Conservation (phyloP, 257 asterid species). For the Linaria vulgaris region DNA sequence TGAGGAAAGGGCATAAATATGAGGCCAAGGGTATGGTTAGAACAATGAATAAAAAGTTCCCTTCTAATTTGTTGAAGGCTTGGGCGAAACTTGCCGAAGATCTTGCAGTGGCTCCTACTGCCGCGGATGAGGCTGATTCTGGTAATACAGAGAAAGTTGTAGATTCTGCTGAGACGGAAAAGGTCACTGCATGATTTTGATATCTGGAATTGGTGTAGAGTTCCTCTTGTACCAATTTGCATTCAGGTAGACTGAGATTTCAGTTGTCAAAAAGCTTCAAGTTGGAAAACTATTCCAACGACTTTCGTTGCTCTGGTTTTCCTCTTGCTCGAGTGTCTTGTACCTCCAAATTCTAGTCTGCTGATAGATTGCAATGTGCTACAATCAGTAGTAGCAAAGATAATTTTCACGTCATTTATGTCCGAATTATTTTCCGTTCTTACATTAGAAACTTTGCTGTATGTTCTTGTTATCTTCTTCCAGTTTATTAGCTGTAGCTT, state of each 20-base stretch:
- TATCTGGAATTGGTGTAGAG: too few relatives aligned
- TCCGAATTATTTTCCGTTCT: too few relatives aligned
- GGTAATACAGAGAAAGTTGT: conserved; percentile 20
- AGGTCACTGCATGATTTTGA: not conserved
- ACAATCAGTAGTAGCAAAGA: not conserved
- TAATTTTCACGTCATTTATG: not conserved
- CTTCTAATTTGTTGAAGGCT: conserved; percentile 56
- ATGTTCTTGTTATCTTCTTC: not conserved
- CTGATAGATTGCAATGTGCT: conserved; percentile 1
- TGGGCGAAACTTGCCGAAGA: conserved; percentile 60
- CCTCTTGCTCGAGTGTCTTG: not conserved
- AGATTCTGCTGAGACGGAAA: conserved; percentile 20
- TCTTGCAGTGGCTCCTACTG: conserved; percentile 49
- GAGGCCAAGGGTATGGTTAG: conserved; percentile 62
- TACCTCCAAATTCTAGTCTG: not conserved
- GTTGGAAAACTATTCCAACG: not conserved
- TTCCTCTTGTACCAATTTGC: too few relatives aligned
- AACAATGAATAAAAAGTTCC: conserved; percentile 64
- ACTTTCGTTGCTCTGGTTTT: not conserved
- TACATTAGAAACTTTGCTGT: too few relatives aligned
- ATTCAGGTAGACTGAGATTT: not conserved
- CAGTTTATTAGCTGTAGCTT: not conserved
- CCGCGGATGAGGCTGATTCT: conserved; percentile 23
- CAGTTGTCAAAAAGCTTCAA: not conserved
- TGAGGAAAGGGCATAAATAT: conserved; percentile 34